These are phyloP conservation scores for Vitis rotundifolia DNA, from an alignment of 164 flowering plant genomes.

Conservation along the genomic window DNA sequence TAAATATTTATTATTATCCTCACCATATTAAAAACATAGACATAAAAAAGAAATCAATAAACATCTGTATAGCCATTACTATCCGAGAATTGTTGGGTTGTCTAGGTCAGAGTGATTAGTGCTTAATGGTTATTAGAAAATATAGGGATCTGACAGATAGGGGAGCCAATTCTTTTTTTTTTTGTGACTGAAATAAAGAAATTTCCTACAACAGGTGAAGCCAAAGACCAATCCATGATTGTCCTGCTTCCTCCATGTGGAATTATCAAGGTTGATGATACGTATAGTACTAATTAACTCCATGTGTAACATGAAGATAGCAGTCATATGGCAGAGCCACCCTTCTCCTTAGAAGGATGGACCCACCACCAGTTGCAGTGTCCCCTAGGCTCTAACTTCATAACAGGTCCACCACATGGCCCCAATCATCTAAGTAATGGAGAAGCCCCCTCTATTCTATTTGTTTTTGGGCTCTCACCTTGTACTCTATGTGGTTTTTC, in stretches of 20 bases:
- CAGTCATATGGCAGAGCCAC: background rate
- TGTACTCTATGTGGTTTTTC: too few species aligned
- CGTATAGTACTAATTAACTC: background rate
- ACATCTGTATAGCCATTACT: too few species aligned
- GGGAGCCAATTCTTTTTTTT: too few species aligned
- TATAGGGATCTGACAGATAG: too few species aligned
- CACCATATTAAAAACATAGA: too few species aligned
- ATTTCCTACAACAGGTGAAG: background rate
- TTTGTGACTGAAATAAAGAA: background rate
- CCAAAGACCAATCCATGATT: constrained; percentile 17
- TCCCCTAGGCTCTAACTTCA: background rate
- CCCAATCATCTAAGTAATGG: background rate
- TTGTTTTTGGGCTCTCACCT: too few species aligned
- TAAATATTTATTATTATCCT: too few species aligned
- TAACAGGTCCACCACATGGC: background rate
- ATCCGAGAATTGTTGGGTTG: too few species aligned
- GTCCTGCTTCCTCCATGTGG: constrained; percentile 17
- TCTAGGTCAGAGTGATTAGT: too few species aligned
- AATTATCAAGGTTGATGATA: background rate
- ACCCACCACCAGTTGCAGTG: background rate
- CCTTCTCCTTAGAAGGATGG: background rate
- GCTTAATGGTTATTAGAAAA: too few species aligned
- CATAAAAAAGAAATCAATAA: too few species aligned
- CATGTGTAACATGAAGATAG: background rate
- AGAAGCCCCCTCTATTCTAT: too few species aligned